Evolutionary conservation across 495 filamentous ascomycete genomes (phyloP).

Genomic region (Penicillium lagena): DNA sequence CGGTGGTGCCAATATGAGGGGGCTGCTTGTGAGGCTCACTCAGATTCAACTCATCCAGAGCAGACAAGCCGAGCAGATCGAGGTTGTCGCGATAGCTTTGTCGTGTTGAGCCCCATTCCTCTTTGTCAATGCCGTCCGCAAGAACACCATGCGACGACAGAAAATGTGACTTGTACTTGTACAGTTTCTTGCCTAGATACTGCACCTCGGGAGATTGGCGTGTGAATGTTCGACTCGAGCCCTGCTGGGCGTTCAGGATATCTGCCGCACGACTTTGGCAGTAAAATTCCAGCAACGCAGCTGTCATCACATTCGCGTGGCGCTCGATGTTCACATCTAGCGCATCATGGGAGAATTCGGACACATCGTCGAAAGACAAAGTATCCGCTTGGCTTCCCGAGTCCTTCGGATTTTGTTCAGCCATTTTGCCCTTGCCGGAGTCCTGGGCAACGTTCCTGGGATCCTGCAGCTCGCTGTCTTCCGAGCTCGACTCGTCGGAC

Average conservation of each 20-base stretch:
- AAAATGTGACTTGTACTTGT: conserved; percentile 34
- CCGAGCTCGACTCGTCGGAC: conserved; percentile 27
- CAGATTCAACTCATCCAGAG: conserved; percentile 30
- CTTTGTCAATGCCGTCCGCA: conserved; percentile 31
- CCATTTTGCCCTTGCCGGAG: conserved; percentile 2
- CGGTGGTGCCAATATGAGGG: conserved; percentile 9
- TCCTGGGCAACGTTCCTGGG: not conserved
- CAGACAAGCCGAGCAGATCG: conserved; percentile 31
- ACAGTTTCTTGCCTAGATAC: conserved; percentile 36
- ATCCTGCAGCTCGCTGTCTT: conserved; percentile 10
- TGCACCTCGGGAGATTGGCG: conserved; percentile 39
- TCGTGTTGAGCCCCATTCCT: conserved; percentile 27
- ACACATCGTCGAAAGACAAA: conserved; percentile 15
- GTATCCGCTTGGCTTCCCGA: conserved; percentile 3
- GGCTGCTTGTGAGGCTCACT: conserved; percentile 7
- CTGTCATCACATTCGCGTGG: conserved; percentile 40
- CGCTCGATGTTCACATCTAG: conserved; percentile 23
- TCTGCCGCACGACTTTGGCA: conserved; percentile 40
- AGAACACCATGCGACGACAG: conserved; percentile 34
- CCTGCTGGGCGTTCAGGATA: conserved; percentile 34
- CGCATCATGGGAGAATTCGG: conserved; percentile 13
- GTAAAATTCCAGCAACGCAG: conserved; percentile 39
- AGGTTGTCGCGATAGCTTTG: conserved; percentile 40
- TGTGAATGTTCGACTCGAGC: conserved; percentile 25
- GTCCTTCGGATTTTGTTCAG: not conserved